Base-by-base conservation (phyloP, 192 early-diverging fungal species). In the Funneliformis geosporum region DNA sequence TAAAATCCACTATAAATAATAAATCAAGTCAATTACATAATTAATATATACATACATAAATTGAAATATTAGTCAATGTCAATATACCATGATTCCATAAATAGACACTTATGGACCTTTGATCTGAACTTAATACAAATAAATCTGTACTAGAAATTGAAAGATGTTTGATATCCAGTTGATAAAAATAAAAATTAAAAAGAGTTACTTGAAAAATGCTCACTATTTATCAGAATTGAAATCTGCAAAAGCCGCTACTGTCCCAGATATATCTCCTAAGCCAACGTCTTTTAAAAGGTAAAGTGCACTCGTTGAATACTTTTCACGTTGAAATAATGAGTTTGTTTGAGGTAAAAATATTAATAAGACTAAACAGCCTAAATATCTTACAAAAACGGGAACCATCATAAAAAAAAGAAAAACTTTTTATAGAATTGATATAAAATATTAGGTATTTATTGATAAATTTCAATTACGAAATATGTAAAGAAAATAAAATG, bases 191-290 rank as follows among this genome's bases (percentile, higher is more conserved):
- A 11, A 67, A 16, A 50, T 25, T 38, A 44, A 44, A 0, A 75
- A 40, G 1, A 16, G 38, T 8, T 38, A 71, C 23, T 39, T 8
- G 38, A 39, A 64, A 38, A 18, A 21, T 28, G 44, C 81, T 76
- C 85, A 93, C 86, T 85, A 91, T 82, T 94, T 95, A 83, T 94
- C 94, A 16, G 88, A 89, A 84, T 95, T 93, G 40, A 95, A 94
- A 83, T 97, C 96, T 8, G 89, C 95, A 87, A 95, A 95, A 4
- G 94, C 96, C 39, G 90, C 90, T 11, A 95, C 90, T 9, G 91
- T 90, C 27, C 94, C 95, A 39, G 89, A 85, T 46, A 95, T 79
- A 25, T 86, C 82, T 44, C 87, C 85, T 1, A 96, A 84, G 33
- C 91, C 91, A 40, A 93, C 85, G 62, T 85, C 27, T 28, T 84